Evolutionary conservation across 352 stramenopile species (phyloP).

Genomic region (Pythium scleroteichum): DNA sequence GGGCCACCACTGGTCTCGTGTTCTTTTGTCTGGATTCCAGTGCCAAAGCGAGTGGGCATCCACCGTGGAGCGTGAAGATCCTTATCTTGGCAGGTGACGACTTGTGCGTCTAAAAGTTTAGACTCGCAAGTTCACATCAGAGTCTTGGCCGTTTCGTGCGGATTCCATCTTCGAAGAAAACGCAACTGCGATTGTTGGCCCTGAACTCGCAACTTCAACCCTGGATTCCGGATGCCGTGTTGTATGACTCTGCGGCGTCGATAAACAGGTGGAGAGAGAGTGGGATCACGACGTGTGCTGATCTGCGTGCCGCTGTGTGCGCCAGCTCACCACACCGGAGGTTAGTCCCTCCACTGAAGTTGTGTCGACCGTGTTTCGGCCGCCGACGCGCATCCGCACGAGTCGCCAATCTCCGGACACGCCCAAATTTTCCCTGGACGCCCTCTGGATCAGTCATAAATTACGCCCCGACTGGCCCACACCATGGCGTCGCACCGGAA

Average conservation of each 20-base stretch:
- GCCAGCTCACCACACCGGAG: background rate
- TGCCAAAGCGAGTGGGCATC: too few relatives aligned
- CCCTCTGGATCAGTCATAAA: conserved; percentile 12
- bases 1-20: too few relatives aligned
- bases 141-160: too few relatives aligned
- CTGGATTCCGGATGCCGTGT: background rate
- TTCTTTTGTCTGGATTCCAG: too few relatives aligned
- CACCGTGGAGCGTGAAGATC: too few relatives aligned
- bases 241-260: background rate
- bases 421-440: background rate
- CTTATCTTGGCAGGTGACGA: too few relatives aligned
- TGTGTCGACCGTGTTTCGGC: background rate
- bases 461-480: background rate
- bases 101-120: too few relatives aligned
- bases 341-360: background rate
- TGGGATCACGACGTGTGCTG: conserved; percentile 1
- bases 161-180: background rate
- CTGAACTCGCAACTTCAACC: background rate
- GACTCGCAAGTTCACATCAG: too few relatives aligned
- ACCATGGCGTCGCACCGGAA: conserved; percentile 18
- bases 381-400: background rate
- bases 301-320: background rate
- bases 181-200: background rate
- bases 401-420: background rate
- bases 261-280: conserved; percentile 22